phyloP scores from a whole-genome alignment of 2,329 filamentous ascomycete genomes.

The Botrytis sinoallii region DNA sequence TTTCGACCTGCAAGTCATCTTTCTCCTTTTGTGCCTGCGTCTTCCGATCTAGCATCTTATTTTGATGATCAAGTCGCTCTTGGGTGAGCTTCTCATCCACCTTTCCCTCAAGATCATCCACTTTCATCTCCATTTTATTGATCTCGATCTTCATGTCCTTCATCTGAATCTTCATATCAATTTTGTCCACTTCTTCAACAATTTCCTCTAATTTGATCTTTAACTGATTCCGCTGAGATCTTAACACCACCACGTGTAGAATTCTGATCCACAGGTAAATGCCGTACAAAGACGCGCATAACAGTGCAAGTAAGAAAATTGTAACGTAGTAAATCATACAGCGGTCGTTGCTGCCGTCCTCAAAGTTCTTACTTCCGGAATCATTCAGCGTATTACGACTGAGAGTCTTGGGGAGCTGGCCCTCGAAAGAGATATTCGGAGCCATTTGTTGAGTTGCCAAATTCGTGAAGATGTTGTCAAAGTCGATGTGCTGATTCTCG shows the following conservation, averaged over 20 bases:
- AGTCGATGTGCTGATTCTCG: neutral
- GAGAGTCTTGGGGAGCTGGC: neutral
- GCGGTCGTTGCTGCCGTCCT: too few relatives aligned
- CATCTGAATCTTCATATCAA: neutral
- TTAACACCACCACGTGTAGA: accelerated
- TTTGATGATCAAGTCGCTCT: neutral
- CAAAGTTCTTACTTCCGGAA: neutral
- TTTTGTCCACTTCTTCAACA: neutral
- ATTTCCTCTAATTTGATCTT: neutral
- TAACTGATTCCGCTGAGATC: accelerated
- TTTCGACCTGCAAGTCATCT: neutral
- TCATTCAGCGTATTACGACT: neutral
- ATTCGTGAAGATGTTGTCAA: neutral
- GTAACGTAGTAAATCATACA: too few relatives aligned
- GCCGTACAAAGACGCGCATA: neutral
- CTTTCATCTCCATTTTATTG: neutral
- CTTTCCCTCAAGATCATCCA: neutral
- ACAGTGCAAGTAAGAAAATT: neutral
- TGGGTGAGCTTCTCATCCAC: neutral
- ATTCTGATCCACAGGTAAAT: neutral
- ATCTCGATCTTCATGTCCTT: neutral
- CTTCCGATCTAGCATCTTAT: neutral
- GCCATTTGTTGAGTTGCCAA: neutral
- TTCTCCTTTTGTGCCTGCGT: neutral
- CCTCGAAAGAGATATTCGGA: neutral